Conservation (phyloP, 371 early-diverging fungal species). For the Batkoa obscura region DNA sequence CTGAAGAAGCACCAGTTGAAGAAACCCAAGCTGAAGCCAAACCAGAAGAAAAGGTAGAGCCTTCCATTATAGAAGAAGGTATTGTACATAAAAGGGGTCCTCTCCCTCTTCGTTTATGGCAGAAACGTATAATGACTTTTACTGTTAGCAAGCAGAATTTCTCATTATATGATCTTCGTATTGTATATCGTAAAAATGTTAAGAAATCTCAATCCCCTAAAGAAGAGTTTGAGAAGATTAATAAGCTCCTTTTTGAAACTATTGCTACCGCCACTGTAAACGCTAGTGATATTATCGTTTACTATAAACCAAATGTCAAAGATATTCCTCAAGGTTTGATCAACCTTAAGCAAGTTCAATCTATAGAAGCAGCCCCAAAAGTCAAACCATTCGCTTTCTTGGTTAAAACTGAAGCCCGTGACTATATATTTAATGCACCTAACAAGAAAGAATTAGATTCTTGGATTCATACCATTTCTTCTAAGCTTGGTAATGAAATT, state of each 20-base stretch:
- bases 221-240: slow-evolving; percentile 17
- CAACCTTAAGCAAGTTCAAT: slow-evolving; percentile 18
- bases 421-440: slow-evolving; percentile 17
- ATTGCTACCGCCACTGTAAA: slow-evolving; percentile 21
- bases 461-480: slow-evolving; percentile 18
- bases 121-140: slow-evolving; percentile 21
- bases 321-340: slow-evolving; percentile 19
- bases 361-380: slow-evolving; percentile 14
- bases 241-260: slow-evolving; percentile 15
- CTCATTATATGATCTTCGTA: slow-evolving; percentile 13
- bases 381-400: slow-evolving; percentile 17
- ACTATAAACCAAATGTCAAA: slow-evolving; percentile 17
- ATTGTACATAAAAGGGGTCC: slow-evolving; percentile 18
- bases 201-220: slow-evolving; percentile 9
- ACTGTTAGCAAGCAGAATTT: slow-evolving; percentile 10
- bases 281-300: slow-evolving; percentile 16
- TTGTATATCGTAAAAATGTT: slow-evolving; percentile 19
- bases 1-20: slow-evolving; percentile 8
- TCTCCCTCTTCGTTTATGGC: slow-evolving; percentile 19
- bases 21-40: not conserved
- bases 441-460: slow-evolving; percentile 16
- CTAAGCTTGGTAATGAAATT: not conserved
- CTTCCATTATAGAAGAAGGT: slow-evolving; percentile 13
- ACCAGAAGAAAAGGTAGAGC: not conserved
- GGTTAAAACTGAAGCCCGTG: slow-evolving; percentile 18